These are phyloP conservation scores for Lactarius hengduanensis DNA, from an alignment of 768 basidiomycete genomes.

Conservation along the genomic window DNA sequence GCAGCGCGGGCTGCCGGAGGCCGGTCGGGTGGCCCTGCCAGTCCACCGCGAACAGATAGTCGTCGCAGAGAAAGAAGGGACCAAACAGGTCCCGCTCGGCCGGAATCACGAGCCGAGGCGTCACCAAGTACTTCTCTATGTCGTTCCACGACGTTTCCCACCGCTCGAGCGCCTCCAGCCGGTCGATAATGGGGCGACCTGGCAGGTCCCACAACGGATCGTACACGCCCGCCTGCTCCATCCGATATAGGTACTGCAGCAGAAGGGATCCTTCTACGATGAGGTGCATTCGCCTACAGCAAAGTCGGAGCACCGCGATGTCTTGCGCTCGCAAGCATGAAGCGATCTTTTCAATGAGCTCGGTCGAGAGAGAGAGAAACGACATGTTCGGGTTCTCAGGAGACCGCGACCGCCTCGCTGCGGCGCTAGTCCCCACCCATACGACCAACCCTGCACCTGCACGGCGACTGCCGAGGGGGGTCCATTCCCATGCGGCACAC, in stretches of 20 bases:
- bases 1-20: constrained; percentile 4
- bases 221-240: constrained; percentile 5
- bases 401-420: not conserved
- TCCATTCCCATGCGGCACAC: not conserved
- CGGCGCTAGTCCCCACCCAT: not conserved
- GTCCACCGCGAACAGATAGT: constrained; percentile 18
- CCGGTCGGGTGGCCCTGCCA: constrained; percentile 14
- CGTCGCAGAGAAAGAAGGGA: constrained; percentile 21
- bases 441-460: not conserved
- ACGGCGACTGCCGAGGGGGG: constrained; percentile 15
- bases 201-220: constrained; percentile 13
- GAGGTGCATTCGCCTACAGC: constrained; percentile 1
- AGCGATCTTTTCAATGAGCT: constrained; percentile 18
- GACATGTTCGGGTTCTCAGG: constrained; percentile 13
- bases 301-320: constrained; percentile 1
- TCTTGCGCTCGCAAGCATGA: constrained; percentile 3
- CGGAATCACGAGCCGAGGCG: constrained; percentile 14
- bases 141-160: constrained; percentile 19
- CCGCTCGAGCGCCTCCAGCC: constrained; percentile 13
- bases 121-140: constrained; percentile 1
- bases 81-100: constrained; percentile 19
- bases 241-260: constrained; percentile 10
- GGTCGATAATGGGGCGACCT: not conserved
- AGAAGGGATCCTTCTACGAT: constrained; percentile 13
- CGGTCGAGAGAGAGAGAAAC: constrained; percentile 12